Evolutionary conservation across 768 basidiomycete genomes (phyloP), one percentile per base, ranked within the genome.

Genomic region (Lactarius tabidus): DNA sequence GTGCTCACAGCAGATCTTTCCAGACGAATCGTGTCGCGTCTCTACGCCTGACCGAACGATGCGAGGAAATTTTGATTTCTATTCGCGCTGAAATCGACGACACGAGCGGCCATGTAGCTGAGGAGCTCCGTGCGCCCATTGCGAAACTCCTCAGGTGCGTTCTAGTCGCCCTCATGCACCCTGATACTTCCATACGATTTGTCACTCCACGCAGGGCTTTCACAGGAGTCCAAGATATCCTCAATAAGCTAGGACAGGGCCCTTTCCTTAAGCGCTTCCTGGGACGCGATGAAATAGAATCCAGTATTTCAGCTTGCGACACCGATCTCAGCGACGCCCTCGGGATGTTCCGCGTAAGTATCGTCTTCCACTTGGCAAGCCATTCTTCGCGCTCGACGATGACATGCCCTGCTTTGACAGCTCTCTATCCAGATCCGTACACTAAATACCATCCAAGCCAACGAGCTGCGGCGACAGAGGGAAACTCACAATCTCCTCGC

Each of bases 231-330:
- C 76, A 78, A 43, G 67, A 71, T 2, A 82, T 91, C 68, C 78
- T 90, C 31, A 71, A 79, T 60, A 86, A 84, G 68, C 85, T 90
- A 67, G 77, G 79, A 17, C 78, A 83, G 45, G 77, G 89, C 1
- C 88, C 91, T 0, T 93, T 91, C 77, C 75, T 93, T 67, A 90
- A 90, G 74, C 81, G 90, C 5, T 1, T 88, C 91, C 0, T 93
- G 43, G 85, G 86, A 71, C 83, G 89, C 48, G 86, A 89, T 43
- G 89, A 92, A 67, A 87, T 87, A 31, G 71, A 80, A 17, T 75
- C 77, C 3, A 81, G 83, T 36, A 83, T 91, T 41, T 70, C 73
- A 0, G 75, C 72, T 3, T 87, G 86, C 57, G 82, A 85, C 59
- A 76, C 81, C 14, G 77, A 77, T 1, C 76, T 91, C 26, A 76